Conservation (phyloP, 495 filamentous ascomycete genomes). For the Lophium mytilinum region DNA sequence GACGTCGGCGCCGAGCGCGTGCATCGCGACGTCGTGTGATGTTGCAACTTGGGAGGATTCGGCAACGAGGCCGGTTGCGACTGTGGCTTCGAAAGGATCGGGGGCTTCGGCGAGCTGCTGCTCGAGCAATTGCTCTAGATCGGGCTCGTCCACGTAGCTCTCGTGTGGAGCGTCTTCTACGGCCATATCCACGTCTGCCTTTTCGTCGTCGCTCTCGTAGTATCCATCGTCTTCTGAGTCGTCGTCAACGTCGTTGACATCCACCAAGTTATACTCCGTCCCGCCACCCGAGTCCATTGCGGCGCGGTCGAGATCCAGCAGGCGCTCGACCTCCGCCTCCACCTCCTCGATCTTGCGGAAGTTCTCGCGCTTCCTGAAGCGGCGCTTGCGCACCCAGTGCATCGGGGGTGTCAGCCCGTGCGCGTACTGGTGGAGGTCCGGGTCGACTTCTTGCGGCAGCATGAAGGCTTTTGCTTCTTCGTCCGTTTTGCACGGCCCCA, state of each 20-base stretch:
- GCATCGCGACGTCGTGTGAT: conserved; percentile 25
- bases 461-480: conserved; percentile 59
- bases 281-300: conserved; percentile 41
- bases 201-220: conserved; percentile 13
- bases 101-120: conserved; percentile 26
- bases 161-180: conserved; percentile 25
- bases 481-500: conserved; percentile 61
- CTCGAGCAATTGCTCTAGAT: conserved; percentile 39
- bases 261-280: conserved; percentile 54
- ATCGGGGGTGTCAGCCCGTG: conserved; percentile 91
- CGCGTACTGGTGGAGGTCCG: conserved; percentile 64
- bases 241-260: conserved; percentile 43
- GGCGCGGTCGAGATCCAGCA: conserved; percentile 59
- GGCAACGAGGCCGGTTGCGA: conserved; percentile 29
- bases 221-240: conserved; percentile 48
- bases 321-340: conserved; percentile 68
- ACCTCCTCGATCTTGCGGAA: conserved; percentile 83
- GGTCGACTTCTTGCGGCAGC: conserved; percentile 57
- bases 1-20: conserved; percentile 7
- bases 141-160: conserved; percentile 17
- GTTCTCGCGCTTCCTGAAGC: conserved; percentile 77
- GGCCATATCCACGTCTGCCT: conserved; percentile 3
- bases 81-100: conserved; percentile 23
- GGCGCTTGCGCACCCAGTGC: conserved; percentile 71
- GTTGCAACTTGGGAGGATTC: conserved; percentile 15